Evolutionary conservation across 2,329 filamentous ascomycete species (phyloP).

Genomic region (Talaromyces sp.): DNA sequence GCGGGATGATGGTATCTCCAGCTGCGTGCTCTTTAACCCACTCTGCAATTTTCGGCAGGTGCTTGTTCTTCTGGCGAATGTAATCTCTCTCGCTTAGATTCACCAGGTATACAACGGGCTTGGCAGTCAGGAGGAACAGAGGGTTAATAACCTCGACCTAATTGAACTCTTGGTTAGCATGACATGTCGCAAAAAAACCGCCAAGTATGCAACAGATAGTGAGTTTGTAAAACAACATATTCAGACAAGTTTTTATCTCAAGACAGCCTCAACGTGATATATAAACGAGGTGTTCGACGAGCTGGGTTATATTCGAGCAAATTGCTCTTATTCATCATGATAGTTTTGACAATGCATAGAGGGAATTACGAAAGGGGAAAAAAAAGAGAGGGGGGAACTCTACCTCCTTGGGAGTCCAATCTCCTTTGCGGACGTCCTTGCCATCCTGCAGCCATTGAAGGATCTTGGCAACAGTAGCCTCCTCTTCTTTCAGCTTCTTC

Average conservation of each 20-base stretch:
- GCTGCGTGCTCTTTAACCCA: conserved; percentile 91
- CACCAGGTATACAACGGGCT: conserved; percentile 94
- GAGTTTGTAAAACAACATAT: conserved; percentile 5
- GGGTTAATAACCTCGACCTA: conserved; percentile 98
- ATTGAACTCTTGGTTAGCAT: conserved; percentile 21
- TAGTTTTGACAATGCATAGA: conserved; percentile 42
- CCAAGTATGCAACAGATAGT: background rate
- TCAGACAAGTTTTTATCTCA: conserved; percentile 85
- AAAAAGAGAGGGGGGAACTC: conserved; percentile 17
- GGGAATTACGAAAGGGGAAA: conserved; percentile 12
- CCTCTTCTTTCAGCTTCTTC: conserved; percentile 94
- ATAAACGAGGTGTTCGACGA: conserved; percentile 85
- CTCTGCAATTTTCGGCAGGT: conserved; percentile 85
- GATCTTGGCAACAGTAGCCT: conserved; percentile 88
- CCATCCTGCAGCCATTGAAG: conserved; percentile 77
- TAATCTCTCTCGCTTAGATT: conserved; percentile 97
- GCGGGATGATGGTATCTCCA: conserved; percentile 86
- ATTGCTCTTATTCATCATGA: conserved; percentile 97
- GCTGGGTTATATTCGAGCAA: conserved; percentile 98
- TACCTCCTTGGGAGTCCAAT: conserved; percentile 95
- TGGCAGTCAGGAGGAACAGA: conserved; percentile 88
- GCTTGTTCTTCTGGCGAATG: conserved; percentile 99
- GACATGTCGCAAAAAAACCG: conserved; percentile 10
- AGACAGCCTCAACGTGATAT: conserved; percentile 68
- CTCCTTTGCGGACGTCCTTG: conserved; percentile 88